phyloP scores from a whole-genome alignment of 768 basidiomycete species.

The Psilocybe sp. region DNA sequence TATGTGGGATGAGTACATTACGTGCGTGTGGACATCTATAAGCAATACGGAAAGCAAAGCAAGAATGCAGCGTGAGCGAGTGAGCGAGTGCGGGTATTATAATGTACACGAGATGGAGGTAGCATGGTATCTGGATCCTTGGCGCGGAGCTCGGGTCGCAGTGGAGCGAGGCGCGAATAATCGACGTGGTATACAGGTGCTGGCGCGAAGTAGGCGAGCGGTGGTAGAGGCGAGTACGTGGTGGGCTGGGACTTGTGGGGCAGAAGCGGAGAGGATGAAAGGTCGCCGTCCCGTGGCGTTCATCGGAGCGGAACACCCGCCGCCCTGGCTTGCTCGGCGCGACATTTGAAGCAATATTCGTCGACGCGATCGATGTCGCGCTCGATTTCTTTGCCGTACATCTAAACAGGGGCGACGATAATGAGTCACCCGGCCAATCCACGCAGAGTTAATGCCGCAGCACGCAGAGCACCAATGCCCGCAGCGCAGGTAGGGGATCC shows the following conservation, averaged over 20 bases:
- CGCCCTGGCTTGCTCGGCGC: conserved; percentile 47
- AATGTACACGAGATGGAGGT: too few relatives aligned
- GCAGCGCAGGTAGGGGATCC: too few relatives aligned
- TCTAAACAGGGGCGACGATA: conserved; percentile 31
- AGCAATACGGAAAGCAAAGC: too few relatives aligned
- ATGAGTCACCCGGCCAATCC: too few relatives aligned
- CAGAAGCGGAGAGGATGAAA: background rate
- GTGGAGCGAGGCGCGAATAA: background rate
- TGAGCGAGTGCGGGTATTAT: too few relatives aligned
- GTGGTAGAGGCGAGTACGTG: background rate
- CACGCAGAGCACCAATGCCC: too few relatives aligned
- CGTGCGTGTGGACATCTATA: too few relatives aligned
- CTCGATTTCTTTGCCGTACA: conserved; percentile 68
- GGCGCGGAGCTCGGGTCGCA: too few relatives aligned
- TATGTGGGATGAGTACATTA: too few relatives aligned
- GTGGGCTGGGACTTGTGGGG: background rate
- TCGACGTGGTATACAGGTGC: background rate
- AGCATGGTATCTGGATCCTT: too few relatives aligned
- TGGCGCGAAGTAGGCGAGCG: background rate
- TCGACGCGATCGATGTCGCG: conserved; percentile 67
- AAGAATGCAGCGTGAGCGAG: too few relatives aligned
- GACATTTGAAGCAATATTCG: conserved; percentile 70
- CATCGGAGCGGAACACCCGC: conserved; percentile 22
- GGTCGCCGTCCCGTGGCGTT: background rate
- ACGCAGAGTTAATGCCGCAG: too few relatives aligned